Evolutionary conservation across 2,329 filamentous ascomycete genomes (phyloP), one percentile per base, ranked within the genome.

Genomic region (Beauveria bassiana): DNA sequence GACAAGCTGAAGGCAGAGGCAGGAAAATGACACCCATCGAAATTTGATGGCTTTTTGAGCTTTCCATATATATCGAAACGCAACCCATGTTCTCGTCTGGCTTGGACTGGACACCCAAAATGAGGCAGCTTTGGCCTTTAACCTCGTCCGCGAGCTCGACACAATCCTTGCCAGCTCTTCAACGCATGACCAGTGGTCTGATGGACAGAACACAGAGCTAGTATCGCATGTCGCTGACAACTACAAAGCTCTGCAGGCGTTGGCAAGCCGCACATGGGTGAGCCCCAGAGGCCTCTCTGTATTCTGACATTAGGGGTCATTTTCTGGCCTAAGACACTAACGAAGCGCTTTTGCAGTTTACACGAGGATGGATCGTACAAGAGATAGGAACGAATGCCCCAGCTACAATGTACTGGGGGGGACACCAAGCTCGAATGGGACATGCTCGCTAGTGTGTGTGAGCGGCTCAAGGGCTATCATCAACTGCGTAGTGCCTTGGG

Each of bases 351-450:
- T 20, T 22, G 9, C 34, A 74, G 73, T 75, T 75, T 42, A 68
- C 70, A 31, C 69, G 73, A 12, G 68, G 73, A 45, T 75, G 73
- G 73, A 73, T 75, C 34, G 72, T 72, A 24, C 73, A 75, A 42
- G 73, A 75, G 24, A 74, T 75, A 26, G 73, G 73, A 46, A 75
- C 73, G 2, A 42, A 52, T 3, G 66, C 73, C 2, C 65, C 72
- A 0, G 72, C 73, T 1, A 72, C 69, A 2, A 68, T 75, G 0
- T 71, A 70, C 65, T 75, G 20, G 73, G 73, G 73, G 73, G 16
- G 63, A 70, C 3, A 65, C 66, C 2, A 65, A 70, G 28, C 64
- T 75, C 6, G 69, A 72, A 57, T 75, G 73, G 73, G 66, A 71
- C 18, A 63, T 62, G 18, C 67, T 73, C 20, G 74, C 70, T 5